Percentiles rank a stretch among this genome's conserved stretches.
Conservation (phyloP, 192 early-diverging fungal genomes). For the Coemansia sp. region DNA sequence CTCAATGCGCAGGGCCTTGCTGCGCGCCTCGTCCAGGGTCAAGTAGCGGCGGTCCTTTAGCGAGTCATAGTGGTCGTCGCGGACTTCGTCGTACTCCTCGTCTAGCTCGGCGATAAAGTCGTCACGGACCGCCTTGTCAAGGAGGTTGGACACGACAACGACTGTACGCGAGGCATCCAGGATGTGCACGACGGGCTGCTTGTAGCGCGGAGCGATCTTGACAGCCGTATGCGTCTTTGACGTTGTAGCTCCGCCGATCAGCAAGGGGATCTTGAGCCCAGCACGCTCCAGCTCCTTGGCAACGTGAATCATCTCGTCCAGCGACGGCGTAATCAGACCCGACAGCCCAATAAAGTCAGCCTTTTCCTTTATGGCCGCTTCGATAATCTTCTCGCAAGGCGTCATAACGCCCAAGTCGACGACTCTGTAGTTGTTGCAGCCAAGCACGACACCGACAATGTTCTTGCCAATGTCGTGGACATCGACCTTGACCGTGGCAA, state of each 20-base stretch:
- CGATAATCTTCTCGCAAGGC: slow-evolving; percentile 92
- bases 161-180: slow-evolving; percentile 93
- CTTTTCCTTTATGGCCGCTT: slow-evolving; percentile 83
- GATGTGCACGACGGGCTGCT: slow-evolving; percentile 78
- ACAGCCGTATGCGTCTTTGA: slow-evolving; percentile 97
- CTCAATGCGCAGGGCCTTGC: slow-evolving; percentile 66
- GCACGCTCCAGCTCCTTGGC: slow-evolving; percentile 90
- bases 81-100: slow-evolving; percentile 94
- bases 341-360: slow-evolving; percentile 94
- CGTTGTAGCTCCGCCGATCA: slow-evolving; percentile 96
- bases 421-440: slow-evolving; percentile 97
- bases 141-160: slow-evolving; percentile 85
- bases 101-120: slow-evolving; percentile 88
- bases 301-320: slow-evolving; percentile 98
- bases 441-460: slow-evolving; percentile 95
- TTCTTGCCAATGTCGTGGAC: slow-evolving; percentile 99
- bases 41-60: slow-evolving; percentile 85
- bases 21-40: slow-evolving; percentile 71
- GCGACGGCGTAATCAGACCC: slow-evolving; percentile 92
- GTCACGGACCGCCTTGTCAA: slow-evolving; percentile 76
- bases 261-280: slow-evolving; percentile 85
- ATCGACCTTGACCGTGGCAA: slow-evolving; percentile 98
- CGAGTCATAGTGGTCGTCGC: slow-evolving; percentile 92
- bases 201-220: slow-evolving; percentile 92
- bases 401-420: slow-evolving; percentile 97